phyloP scores from a whole-genome alignment of 768 basidiomycete genomes.

The Peribolospora baueri region DNA sequence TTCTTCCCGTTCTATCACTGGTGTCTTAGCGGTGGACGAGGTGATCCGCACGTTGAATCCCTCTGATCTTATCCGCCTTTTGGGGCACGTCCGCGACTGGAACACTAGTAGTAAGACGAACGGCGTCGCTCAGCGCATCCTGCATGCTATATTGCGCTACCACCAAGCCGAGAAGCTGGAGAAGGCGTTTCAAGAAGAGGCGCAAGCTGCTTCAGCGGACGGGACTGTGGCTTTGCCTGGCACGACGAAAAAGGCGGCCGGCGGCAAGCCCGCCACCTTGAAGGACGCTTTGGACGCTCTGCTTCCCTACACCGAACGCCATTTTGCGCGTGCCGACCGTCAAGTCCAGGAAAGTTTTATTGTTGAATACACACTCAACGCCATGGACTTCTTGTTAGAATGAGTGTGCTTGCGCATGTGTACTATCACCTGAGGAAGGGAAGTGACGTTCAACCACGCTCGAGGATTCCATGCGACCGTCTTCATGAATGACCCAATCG shows the following conservation, averaged over 20 bases:
- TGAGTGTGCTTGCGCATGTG: too few relatives aligned
- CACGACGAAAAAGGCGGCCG: slow-evolving; percentile 17
- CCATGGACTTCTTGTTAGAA: slow-evolving; percentile 2
- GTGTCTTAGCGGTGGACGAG: slow-evolving; percentile 47
- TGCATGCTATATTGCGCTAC: slow-evolving; percentile 58
- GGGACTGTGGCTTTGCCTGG: neutral
- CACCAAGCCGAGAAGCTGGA: slow-evolving; percentile 27
- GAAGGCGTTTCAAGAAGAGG: slow-evolving; percentile 3
- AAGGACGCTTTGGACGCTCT: slow-evolving; percentile 57
- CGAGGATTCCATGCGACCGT: too few relatives aligned
- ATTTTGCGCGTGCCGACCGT: slow-evolving; percentile 58
- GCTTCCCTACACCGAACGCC: slow-evolving; percentile 84
- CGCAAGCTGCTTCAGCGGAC: neutral
- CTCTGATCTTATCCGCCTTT: slow-evolving; percentile 51
- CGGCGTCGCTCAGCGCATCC: slow-evolving; percentile 53
- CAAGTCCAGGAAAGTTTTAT: slow-evolving; percentile 87
- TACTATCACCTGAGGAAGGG: too few relatives aligned
- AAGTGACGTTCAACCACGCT: too few relatives aligned
- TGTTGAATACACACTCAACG: slow-evolving; percentile 37
- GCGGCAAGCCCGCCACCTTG: slow-evolving; percentile 11
- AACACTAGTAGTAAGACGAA: slow-evolving; percentile 83
- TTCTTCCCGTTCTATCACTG: slow-evolving; percentile 28
- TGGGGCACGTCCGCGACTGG: slow-evolving; percentile 71
- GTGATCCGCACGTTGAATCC: slow-evolving; percentile 48
- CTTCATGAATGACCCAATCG: too few relatives aligned